Evolutionary conservation across 306 rosid genomes (phyloP), one percentile per base, ranked within the genome.

Genomic region (Phaseolus lunatus): DNA sequence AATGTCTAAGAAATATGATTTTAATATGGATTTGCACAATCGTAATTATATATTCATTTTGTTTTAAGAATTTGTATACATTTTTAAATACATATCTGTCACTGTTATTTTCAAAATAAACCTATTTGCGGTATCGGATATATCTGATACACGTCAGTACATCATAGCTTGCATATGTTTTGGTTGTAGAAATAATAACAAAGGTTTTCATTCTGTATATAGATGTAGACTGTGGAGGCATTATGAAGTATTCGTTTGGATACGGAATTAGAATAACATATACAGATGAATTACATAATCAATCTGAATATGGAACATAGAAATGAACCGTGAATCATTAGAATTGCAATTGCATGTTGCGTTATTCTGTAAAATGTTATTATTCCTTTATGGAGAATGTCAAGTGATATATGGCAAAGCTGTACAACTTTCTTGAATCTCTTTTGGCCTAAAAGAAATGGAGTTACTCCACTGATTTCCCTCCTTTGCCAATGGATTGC

Each of bases 401-500:
- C 43, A 37, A 48, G 23, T 75, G 12, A 19, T 50, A 19, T 50
- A 19, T 54, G 39, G 47, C 33, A 33, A 33, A 33, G 1, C 9
- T 54, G 70, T 24, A 18, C 23, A 45, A 10, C 18, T 54, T 72
- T n/a, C 54, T 13, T 49, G 48, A 23, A 7, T 64, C 47, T 52
- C 27, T 43, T 29, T 20, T 71, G 10, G 58, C 27, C 61, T 22
- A 67, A 31, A 59, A 39, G 56, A 75, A 79, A 56, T 35, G 14
- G 18, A n/a, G 8, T 44, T 29, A 58, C 31, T 80, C 72, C 47
- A 0, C 31, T 48, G 50, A 78, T 70, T 41, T 37, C 9, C 12
- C 9, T 29, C 58, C 13, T 67, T 61, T 70, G 49, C 56, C 57
- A 44, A 79, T 73, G 57, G 22, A 37, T 79, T 85, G 91, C 90